phyloP scores from a whole-genome alignment of 106 monocot species.

The Agapanthus africanus region DNA sequence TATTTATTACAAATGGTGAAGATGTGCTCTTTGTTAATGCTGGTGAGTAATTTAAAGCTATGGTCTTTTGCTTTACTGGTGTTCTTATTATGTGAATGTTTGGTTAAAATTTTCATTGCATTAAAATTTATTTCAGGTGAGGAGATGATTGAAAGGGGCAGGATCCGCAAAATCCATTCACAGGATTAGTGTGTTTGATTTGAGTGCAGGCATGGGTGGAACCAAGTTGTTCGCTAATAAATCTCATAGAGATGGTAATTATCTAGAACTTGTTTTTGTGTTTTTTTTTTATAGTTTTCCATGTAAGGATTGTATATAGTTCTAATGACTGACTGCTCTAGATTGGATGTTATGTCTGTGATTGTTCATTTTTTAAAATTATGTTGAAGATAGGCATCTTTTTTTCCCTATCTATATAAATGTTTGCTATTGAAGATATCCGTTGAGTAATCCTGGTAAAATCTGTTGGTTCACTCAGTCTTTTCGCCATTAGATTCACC shows the following conservation, averaged over 20 bases:
- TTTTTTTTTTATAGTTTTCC: too few species aligned
- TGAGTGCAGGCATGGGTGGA: constrained; percentile 33
- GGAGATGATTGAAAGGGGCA: constrained; percentile 10
- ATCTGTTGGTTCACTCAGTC: too few species aligned
- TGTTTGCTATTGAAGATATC: too few species aligned
- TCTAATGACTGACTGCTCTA: too few species aligned
- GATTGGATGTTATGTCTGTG: too few species aligned
- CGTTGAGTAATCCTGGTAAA: too few species aligned
- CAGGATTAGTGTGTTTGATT: constrained; percentile 45
- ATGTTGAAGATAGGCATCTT: too few species aligned
- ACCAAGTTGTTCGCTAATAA: constrained; percentile 45
- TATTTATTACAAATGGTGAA: too few species aligned
- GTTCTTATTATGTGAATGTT: neutral
- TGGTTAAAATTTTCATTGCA: neutral
- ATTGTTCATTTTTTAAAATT: too few species aligned
- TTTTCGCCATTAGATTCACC: too few species aligned
- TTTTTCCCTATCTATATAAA: too few species aligned
- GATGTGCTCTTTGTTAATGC: constrained; percentile 4
- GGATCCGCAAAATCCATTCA: constrained; percentile 22
- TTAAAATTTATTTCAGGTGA: constrained; percentile 12
- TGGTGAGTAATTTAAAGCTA: constrained; percentile 3
- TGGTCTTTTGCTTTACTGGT: neutral
- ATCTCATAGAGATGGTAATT: constrained; percentile 51
- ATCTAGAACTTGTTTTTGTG: neutral
- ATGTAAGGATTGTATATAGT: too few species aligned